Percentiles rank a stretch among this genome's conserved stretches.
phyloP scores from a whole-genome alignment of 768 basidiomycete genomes.

The Trametes punicea region DNA sequence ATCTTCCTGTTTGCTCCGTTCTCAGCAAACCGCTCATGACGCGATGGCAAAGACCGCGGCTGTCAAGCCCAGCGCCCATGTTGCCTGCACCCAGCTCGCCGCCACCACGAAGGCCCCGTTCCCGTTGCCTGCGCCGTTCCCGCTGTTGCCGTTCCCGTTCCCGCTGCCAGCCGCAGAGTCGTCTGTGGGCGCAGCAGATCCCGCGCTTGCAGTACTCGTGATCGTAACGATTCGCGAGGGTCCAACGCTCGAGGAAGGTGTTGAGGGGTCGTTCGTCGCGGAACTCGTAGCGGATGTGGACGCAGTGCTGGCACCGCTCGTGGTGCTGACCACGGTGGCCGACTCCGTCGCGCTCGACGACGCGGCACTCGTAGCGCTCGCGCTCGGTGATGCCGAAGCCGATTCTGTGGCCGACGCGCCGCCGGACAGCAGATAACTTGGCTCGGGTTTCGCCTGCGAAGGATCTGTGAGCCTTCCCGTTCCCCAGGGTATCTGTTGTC shows the following conservation, averaged over 20 bases:
- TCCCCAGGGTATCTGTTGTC: conserved; percentile 59
- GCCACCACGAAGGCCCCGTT: background rate
- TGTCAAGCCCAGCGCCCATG: background rate
- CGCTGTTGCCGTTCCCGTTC: background rate
- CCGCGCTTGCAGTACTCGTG: background rate
- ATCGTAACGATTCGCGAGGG: background rate
- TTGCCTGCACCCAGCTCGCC: background rate
- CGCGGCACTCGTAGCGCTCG: background rate
- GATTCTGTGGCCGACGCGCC: conserved; percentile 5
- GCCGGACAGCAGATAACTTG: conserved; percentile 7
- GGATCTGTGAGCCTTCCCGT: conserved; percentile 50
- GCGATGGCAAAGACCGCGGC: background rate
- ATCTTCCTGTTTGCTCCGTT: no score
- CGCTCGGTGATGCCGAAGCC: background rate
- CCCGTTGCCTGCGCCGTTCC: background rate
- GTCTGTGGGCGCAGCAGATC: background rate
- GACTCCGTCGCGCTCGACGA: background rate
- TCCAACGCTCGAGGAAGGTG: background rate
- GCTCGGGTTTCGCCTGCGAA: conserved; percentile 32
- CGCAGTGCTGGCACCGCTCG: background rate
- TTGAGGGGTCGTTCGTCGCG: background rate
- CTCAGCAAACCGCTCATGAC: background rate
- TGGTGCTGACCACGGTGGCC: background rate
- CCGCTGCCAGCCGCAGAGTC: background rate
- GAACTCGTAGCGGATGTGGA: background rate